phyloP scores from a whole-genome alignment of 192 early-diverging fungal genomes.

The Backusella westeae region DNA sequence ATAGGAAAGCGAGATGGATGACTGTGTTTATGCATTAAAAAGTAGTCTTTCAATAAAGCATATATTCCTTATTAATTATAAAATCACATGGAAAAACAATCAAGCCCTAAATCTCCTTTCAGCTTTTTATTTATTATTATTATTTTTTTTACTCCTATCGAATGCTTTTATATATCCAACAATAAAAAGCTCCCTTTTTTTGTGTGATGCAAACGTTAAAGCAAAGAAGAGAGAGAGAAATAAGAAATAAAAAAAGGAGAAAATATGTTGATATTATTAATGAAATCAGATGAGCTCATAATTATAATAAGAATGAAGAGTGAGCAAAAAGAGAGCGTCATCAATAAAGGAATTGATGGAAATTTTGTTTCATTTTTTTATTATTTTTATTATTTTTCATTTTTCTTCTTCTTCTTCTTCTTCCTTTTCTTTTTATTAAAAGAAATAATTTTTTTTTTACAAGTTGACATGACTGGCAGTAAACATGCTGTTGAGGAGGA shows the following conservation, averaged over 20 bases:
- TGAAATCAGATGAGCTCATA: constrained; percentile 1
- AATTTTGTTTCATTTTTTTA: background rate
- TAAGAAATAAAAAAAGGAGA: background rate
- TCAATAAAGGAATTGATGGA: background rate
- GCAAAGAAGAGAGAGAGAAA: background rate
- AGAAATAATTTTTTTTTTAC: background rate
- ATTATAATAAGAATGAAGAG: background rate
- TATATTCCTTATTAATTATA: background rate
- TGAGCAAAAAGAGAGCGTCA: background rate
- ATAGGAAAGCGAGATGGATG: too few species aligned
- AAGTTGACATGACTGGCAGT: constrained; percentile 2
- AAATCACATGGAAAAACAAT: background rate
- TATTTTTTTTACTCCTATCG: background rate
- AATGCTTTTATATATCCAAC: background rate
- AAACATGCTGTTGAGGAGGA: background rate
- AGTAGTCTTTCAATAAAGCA: background rate
- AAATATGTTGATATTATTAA: background rate
- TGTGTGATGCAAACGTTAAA: background rate
- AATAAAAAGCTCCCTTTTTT: background rate
- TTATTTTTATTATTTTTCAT: background rate
- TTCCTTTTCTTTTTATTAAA: background rate
- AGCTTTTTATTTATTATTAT: background rate
- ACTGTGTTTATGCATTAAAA: too few species aligned
- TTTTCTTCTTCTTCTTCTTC: background rate
- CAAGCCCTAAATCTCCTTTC: background rate